Percentiles rank a stretch among this genome's conserved stretches.
Evolutionary conservation across 805 yeast species (phyloP).

Genomic region (Soucietia sequanensis): DNA sequence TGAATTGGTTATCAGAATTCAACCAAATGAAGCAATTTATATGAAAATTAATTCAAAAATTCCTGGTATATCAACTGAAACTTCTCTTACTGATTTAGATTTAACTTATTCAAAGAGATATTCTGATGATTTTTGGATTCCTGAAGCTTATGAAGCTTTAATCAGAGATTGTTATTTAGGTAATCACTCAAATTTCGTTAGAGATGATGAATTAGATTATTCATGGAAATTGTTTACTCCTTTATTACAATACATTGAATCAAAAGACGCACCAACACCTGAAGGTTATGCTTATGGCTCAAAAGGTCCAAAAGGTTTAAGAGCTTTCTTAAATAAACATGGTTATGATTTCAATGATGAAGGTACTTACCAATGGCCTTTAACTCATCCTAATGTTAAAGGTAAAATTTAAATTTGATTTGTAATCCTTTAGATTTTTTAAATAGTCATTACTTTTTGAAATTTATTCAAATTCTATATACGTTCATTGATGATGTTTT

Average conservation of each 20-base stretch:
- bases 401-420: constrained; percentile 27
- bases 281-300: constrained; percentile 82
- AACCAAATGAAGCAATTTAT: constrained; percentile 93
- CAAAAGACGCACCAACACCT: constrained; percentile 65
- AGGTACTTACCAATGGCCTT: constrained; percentile 87
- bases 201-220: constrained; percentile 94
- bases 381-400: constrained; percentile 50
- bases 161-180: constrained; percentile 88
- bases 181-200: constrained; percentile 95
- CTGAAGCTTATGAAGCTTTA: constrained; percentile 96
- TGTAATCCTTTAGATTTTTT: too few species aligned
- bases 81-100: constrained; percentile 87
- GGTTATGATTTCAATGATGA: constrained; percentile 69
- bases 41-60: constrained; percentile 90
- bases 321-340: constrained; percentile 59
- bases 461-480: too few species aligned
- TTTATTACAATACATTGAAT: constrained; percentile 74
- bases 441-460: too few species aligned
- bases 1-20: constrained; percentile 90
- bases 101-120: constrained; percentile 80
- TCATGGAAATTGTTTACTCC: constrained; percentile 96
- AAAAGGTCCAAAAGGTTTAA: constrained; percentile 76
- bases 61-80: constrained; percentile 84
- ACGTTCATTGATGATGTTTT: too few species aligned
- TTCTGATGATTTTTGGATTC: constrained; percentile 82